Conservation (phyloP, 148 eudicot genomes). For the Arbutus unedo region DNA sequence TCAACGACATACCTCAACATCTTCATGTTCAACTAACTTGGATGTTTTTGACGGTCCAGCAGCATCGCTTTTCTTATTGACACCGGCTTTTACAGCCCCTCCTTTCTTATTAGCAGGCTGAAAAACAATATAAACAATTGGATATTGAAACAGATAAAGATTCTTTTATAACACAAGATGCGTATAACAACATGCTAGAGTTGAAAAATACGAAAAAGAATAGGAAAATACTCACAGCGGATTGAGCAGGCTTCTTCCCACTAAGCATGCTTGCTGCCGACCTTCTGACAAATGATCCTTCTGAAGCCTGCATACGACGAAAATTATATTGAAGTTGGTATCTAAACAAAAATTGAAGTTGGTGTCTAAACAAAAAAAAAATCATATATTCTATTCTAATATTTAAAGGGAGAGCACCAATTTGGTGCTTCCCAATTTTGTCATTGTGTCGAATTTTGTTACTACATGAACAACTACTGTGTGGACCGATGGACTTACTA, state of each 20-base stretch:
- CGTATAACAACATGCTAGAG: background rate
- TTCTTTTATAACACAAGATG: background rate
- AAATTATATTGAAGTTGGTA: background rate
- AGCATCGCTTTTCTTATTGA: conserved; percentile 69
- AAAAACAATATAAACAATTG: conserved; percentile 7
- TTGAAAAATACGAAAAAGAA: background rate
- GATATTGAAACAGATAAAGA: background rate
- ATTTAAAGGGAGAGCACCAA: too few species aligned
- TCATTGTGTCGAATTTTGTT: too few species aligned
- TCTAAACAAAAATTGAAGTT: background rate
- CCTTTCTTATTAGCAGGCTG: conserved; percentile 79
- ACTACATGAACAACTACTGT: too few species aligned
- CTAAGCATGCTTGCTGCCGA: conserved; percentile 99
- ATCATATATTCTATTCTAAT: too few species aligned
- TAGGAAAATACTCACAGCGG: conserved; percentile 50
- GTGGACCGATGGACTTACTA: too few species aligned
- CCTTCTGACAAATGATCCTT: conserved; percentile 51
- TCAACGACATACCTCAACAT: conserved; percentile 65
- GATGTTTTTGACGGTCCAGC: conserved; percentile 49
- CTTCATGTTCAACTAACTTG: conserved; percentile 73
- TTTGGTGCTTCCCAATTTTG: too few species aligned
- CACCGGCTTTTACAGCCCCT: conserved; percentile 53
- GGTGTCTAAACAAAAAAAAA: background rate
- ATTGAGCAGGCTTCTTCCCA: conserved; percentile 77
- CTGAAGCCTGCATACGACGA: conserved; percentile 48